Evolutionary conservation across 2,329 filamentous ascomycete genomes (phyloP), one percentile per base, ranked within the genome.

Genomic region (Pseudogymnoascus sp.): DNA sequence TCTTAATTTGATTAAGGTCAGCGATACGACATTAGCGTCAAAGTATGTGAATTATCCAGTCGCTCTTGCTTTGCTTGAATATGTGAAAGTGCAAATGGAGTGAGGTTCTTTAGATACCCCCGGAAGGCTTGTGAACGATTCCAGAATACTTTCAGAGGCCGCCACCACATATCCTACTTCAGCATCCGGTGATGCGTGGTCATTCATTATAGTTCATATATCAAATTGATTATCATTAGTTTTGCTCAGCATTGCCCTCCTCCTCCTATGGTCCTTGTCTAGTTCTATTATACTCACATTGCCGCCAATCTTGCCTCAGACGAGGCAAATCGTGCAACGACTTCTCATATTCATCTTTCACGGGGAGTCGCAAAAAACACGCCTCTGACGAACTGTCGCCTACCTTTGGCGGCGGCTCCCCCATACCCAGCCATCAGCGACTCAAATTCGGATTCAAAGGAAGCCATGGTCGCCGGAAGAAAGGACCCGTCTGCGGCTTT

Each of bases 321-420:
- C 63, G 68, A 65, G 68, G 65, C 68, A 45, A 60, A 61, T 65
- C 63, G 65, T 67, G 77, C 67, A 29, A 79, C 77, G 77, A 78
- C 78, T 74, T 79, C 77, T 55, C 74, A 78, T 64, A 79, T 80
- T 37, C 71, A 78, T 62, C 72, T 80, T 59, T 80, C 78, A 23
- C 69, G 77, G 61, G 77, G 74, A 61, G 75, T 79, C 64, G 77
- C 77, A 43, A 72, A 69, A 31, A 71, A 73, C 33, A 66, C 72
- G 62, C 72, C 72, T 29, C 66, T 69, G 41, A 66, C 70, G 29
- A 19, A 61, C 52, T 60, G 63, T 37, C 41, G 62, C 10, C 16
- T 60, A 2, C 33, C 60, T 16, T 6, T 38, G 33, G 29, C 33
- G 16, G 43, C 52, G 59, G 59, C 61, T 62, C 55, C 65, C 19